Conservation (phyloP, 257 asterid species). For the Nemophila menziesii region DNA sequence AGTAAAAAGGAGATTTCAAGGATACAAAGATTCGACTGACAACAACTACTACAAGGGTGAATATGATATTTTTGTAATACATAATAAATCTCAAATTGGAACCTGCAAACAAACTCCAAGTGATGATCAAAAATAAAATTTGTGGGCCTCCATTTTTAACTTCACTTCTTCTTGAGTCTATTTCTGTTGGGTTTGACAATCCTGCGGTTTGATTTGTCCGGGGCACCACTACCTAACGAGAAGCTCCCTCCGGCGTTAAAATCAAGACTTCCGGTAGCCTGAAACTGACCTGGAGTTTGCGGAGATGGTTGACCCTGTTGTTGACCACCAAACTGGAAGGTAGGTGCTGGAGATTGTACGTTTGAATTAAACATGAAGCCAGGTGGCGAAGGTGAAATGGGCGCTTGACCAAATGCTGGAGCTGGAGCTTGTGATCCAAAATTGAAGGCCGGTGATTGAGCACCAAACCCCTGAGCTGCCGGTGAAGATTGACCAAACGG, state of each 20-base stretch:
- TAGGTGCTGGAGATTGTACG: conserved; percentile 20
- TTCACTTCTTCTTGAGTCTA: conserved; percentile 33
- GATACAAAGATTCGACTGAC: no score
- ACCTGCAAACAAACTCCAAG: background rate
- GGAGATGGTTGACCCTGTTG: conserved; percentile 38
- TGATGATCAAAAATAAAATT: background rate
- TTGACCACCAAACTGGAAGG: conserved; percentile 58
- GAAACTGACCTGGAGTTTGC: conserved; percentile 36
- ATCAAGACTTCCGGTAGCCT: conserved; percentile 43
- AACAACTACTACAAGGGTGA: no score
- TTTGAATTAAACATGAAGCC: conserved; percentile 38
- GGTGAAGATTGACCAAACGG: no score
- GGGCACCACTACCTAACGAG: conserved; percentile 63
- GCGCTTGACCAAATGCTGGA: conserved; percentile 37
- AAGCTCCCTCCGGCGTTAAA: conserved; percentile 60
- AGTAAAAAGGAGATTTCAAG: no score
- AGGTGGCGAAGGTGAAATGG: conserved; percentile 33
- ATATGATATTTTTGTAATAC: no score
- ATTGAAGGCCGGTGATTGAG: no score
- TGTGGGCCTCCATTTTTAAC: background rate
- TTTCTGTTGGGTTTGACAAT: conserved; percentile 29
- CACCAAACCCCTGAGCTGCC: no score
- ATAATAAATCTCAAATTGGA: background rate
- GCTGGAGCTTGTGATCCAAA: no score
- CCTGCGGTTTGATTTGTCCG: conserved; percentile 44